A percentile compares a stretch with the other conserved stretches of the same genome.
These are phyloP conservation scores for Hygrophila difformis DNA, from an alignment of 257 asterid genomes.

Conservation along the genomic window DNA sequence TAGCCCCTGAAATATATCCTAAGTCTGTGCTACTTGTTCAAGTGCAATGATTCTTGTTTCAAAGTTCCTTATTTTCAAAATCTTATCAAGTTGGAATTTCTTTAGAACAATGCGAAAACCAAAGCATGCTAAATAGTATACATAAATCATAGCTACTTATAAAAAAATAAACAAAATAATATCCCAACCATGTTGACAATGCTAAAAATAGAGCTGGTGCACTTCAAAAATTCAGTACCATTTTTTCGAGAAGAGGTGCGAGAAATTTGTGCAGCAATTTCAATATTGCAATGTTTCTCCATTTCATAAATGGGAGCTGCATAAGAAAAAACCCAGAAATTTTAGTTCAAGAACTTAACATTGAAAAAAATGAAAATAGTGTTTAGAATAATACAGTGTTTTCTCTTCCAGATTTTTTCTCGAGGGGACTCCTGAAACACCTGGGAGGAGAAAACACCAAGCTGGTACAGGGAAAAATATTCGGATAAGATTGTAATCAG, in stretches of 20 bases:
- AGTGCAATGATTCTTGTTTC: no score
- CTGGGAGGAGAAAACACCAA: constrained; percentile 96
- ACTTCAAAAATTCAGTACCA: constrained; percentile 37
- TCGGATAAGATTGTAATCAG: constrained; percentile 6
- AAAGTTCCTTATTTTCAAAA: no score
- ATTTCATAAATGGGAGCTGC: constrained; percentile 91
- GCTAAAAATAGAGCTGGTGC: no score
- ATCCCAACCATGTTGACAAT: no score
- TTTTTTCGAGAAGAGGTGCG: constrained; percentile 53
- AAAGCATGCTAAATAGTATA: no score
- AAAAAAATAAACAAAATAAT: no score
- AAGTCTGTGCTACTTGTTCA: no score
- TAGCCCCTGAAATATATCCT: neutral
- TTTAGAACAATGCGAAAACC: no score
- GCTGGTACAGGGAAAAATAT: constrained; percentile 44
- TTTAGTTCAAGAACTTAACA: constrained; percentile 16
- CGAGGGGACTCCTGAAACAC: constrained; percentile 96
- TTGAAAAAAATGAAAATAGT: constrained; percentile 9
- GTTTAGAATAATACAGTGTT: constrained; percentile 48
- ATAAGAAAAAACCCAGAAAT: constrained; percentile 21
- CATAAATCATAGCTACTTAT: no score
- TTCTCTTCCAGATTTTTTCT: constrained; percentile 83
- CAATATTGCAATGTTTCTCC: constrained; percentile 97
- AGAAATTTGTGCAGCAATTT: constrained; percentile 88
- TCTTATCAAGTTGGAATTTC: no score